Conservation (phyloP, 805 yeast genomes). For the Ogataea corticis region DNA sequence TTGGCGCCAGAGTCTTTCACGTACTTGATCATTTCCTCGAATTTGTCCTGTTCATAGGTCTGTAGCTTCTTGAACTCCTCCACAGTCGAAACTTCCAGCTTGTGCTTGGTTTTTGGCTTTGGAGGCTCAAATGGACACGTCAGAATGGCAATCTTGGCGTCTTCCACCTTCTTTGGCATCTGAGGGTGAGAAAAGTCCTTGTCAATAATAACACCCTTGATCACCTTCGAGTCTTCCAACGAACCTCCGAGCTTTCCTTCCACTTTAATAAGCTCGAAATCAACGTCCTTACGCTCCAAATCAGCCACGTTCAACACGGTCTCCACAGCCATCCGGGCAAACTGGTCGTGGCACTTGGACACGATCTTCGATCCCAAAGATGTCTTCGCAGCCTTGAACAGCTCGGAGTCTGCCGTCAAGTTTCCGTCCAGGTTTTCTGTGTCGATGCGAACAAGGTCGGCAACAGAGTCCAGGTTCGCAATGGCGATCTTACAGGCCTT, state of each 20-base stretch:
- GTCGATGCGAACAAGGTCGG: conserved; percentile 41
- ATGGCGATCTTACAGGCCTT: conserved; percentile 94
- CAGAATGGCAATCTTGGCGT: conserved; percentile 89
- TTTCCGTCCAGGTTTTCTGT: conserved; percentile 32
- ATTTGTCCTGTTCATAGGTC: conserved; percentile 87
- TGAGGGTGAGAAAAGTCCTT: conserved; percentile 98
- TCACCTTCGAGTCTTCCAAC: conserved; percentile 77
- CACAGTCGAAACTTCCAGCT: conserved; percentile 87
- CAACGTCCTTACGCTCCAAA: conserved; percentile 89
- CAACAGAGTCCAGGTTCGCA: conserved; percentile 64
- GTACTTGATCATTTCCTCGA: conserved; percentile 82
- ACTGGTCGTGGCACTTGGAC: conserved; percentile 87
- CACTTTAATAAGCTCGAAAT: conserved; percentile 92
- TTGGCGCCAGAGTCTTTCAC: conserved; percentile 93
- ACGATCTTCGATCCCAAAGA: conserved; percentile 95
- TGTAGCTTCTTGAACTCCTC: conserved; percentile 93
- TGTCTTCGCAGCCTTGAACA: conserved; percentile 90
- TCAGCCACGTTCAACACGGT: conserved; percentile 93
- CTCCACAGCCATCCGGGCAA: conserved; percentile 97
- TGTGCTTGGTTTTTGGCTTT: conserved; percentile 98
- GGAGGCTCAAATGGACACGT: conserved; percentile 99
- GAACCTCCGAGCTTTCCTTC: conserved; percentile 97
- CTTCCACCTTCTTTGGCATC: conserved; percentile 80
- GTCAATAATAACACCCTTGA: conserved; percentile 90
- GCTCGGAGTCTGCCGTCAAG: conserved; percentile 44